Evolutionary conservation across 371 early-diverging fungal species (phyloP).

Genomic region (Mucor piriformis): DNA sequence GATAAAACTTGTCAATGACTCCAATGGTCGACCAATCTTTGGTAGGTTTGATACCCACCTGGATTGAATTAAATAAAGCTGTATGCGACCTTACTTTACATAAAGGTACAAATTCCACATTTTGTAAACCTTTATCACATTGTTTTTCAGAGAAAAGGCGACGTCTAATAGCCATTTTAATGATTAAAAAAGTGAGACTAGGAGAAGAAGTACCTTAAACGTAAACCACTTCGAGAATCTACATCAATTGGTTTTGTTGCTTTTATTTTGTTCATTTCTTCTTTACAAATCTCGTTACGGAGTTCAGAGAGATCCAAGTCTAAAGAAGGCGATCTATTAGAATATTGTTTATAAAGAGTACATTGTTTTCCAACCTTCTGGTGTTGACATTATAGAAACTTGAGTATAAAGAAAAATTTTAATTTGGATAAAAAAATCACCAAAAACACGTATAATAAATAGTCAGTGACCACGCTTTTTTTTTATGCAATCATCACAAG

Average conservation of each 20-base stretch:
- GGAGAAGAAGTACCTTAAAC: conserved; percentile 4
- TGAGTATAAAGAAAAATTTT: no score
- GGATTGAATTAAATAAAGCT: conserved; percentile 22
- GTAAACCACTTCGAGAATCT: conserved; percentile 17
- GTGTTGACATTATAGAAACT: no score
- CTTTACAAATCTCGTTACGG: conserved; percentile 1
- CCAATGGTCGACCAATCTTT: conserved; percentile 42
- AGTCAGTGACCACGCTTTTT: no score
- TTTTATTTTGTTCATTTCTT: background rate
- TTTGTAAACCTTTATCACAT: conserved; percentile 16
- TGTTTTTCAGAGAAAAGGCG: conserved; percentile 12
- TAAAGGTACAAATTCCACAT: conserved; percentile 20
- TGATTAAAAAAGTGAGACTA: background rate
- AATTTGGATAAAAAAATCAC: no score
- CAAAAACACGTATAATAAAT: no score
- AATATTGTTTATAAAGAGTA: background rate
- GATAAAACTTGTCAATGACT: conserved; percentile 32
- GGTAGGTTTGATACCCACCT: conserved; percentile 35
- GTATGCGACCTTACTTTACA: conserved; percentile 12
- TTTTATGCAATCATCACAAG: no score
- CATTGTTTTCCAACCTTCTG: background rate
- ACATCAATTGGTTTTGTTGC: conserved; percentile 8
- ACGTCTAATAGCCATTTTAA: background rate
- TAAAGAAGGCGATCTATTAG: no score
- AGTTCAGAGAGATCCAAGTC: background rate